Evolutionary conservation across 352 stramenopile species (phyloP).

Genomic region (Phytophthora gonapodyides): DNA sequence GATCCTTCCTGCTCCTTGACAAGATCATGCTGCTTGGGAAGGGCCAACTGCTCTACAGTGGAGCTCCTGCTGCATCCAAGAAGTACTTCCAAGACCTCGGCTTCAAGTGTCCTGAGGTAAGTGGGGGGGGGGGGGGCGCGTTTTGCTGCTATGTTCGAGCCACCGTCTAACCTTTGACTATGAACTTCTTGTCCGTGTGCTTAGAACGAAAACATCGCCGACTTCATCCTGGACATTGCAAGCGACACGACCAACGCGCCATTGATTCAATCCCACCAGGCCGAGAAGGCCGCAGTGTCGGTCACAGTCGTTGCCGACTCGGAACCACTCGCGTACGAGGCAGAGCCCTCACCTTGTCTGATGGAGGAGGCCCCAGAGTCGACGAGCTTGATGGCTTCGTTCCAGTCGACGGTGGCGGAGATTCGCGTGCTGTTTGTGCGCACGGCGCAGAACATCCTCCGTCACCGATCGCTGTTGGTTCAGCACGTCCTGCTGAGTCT

Average conservation of each 20-base stretch:
- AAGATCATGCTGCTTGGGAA: constrained; percentile 87
- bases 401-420: constrained; percentile 50
- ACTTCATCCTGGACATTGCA: constrained; percentile 76
- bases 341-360: constrained; percentile 61
- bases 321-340: constrained; percentile 1
- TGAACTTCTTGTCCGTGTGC: too few species aligned
- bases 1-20: constrained; percentile 90
- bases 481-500: constrained; percentile 63
- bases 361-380: constrained; percentile 49
- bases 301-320: constrained; percentile 15
- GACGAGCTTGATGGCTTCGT: constrained; percentile 35
- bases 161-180: too few species aligned
- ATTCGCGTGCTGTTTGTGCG: constrained; percentile 67
- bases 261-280: constrained; percentile 41
- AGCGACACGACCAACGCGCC: constrained; percentile 57
- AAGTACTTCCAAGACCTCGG: constrained; percentile 58
- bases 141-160: not conserved
- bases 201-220: constrained; percentile 72
- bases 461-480: constrained; percentile 62
- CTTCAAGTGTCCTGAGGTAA: constrained; percentile 58
- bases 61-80: constrained; percentile 46
- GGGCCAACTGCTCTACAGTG: constrained; percentile 62
- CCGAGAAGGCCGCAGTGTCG: constrained; percentile 15
- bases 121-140: constrained; percentile 1
- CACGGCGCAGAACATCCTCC: constrained; percentile 65